These are phyloP conservation scores for Poa annua DNA, from an alignment of 176 grass and related monocot genomes.

Conservation along the genomic window DNA sequence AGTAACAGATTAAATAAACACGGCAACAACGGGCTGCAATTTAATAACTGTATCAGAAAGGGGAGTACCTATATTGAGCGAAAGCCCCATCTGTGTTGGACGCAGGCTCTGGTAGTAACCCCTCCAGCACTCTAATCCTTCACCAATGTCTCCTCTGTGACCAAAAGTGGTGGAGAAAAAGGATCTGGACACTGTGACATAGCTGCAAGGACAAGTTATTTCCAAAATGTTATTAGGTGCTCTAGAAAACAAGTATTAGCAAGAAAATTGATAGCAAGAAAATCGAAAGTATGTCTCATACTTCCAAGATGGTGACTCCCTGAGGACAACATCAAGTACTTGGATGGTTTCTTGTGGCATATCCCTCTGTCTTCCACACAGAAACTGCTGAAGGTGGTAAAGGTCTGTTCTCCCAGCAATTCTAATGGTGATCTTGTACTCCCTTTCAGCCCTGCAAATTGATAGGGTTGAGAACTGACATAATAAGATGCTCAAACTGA, in stretches of 20 bases:
- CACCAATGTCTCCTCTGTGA: constrained; percentile 60
- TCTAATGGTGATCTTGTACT: constrained; percentile 78
- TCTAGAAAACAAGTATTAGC: background rate
- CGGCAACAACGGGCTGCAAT: background rate
- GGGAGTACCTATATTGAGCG: constrained; percentile 71
- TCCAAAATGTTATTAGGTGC: constrained; percentile 2
- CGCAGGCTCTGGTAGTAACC: constrained; percentile 93
- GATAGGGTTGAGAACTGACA: background rate
- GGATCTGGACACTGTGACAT: constrained; percentile 70
- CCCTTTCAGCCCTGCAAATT: constrained; percentile 54
- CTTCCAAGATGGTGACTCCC: constrained; percentile 73
- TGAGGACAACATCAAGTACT: constrained; percentile 87
- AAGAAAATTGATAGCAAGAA: background rate
- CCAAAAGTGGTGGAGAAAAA: constrained; percentile 81
- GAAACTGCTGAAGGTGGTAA: constrained; percentile 63
- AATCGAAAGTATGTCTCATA: background rate
- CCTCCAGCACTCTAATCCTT: constrained; percentile 89
- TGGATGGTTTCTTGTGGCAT: constrained; percentile 86
- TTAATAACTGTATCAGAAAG: background rate
- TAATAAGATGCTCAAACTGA: background rate
- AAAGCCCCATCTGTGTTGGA: constrained; percentile 86
- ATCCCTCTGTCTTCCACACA: constrained; percentile 66
- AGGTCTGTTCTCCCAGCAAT: constrained; percentile 65
- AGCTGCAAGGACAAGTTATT: constrained; percentile 46
- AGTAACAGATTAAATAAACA: constrained; percentile 9